Evolutionary conservation across 257 asterid genomes (phyloP), one percentile per base, ranked within the genome.

Genomic region (Petrea volubilis): DNA sequence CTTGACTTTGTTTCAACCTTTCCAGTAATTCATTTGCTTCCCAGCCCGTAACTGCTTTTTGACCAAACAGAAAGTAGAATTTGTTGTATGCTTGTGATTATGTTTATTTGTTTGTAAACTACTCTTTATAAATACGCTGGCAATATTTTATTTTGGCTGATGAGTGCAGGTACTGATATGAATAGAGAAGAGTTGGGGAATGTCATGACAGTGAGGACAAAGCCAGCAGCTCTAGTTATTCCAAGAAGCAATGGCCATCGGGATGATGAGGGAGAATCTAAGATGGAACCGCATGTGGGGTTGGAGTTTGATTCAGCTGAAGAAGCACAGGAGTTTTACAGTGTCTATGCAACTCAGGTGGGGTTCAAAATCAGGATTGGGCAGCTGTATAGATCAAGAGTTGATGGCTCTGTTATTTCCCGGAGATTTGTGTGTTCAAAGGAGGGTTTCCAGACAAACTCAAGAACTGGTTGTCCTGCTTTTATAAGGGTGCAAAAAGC

Each of bases 281-380:
- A 56, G 41, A 71, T 76, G 56, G 90, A 84, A 71, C 93, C 86
- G 15, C 76, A 56, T 0, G 82, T 79, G 18, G 93, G 93, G 44
- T 80, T 79, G 34, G 90, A 87, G 80, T 87, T 87, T 60, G 80
- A 83, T 77, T 70, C 88, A 20, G 82, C 87, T 38, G 93, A 87
- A 52, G 88, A 81, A 36, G 93, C 93, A 3, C 93, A 87, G 55
- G 93, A 87, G 50, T 77, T 83, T 70, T 85, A 87, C 77, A 82
- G 70, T 66, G 24, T 53, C 6, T 87, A 87, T 68, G 90, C 93
- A 38, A 65, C 85, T 6, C 84, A 79, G 33, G 62, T 71, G 27
- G 90, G 93, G 62, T 87, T 87, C 77, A 85, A 77, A 68, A 87
- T 87, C 41, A 78, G 93, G 64, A 87, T 84, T 40, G 90, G 93